Evolutionary conservation across 1,284 basidiomycete genomes (phyloP).

Genomic region (Ustilago curta): DNA sequence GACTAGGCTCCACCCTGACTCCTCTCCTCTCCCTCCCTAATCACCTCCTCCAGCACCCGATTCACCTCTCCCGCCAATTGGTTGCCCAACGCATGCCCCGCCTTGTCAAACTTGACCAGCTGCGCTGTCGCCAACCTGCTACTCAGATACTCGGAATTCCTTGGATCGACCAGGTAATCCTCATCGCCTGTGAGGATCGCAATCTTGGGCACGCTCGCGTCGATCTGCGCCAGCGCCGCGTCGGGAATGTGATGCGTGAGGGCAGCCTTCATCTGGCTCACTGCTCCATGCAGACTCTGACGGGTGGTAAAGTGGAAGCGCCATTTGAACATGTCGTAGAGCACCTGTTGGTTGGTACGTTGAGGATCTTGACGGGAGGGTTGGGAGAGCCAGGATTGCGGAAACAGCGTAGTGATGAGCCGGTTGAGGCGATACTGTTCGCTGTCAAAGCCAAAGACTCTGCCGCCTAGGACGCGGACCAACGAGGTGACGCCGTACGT

Average conservation of each 20-base stretch:
- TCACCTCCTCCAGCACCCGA: constrained; percentile 31
- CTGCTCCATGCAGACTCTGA: constrained; percentile 76
- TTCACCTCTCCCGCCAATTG: constrained; percentile 71
- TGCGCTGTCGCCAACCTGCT: constrained; percentile 79
- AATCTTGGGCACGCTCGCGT: constrained; percentile 74
- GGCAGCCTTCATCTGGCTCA: constrained; percentile 82
- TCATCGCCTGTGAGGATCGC: constrained; percentile 80
- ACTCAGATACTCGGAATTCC: constrained; percentile 76
- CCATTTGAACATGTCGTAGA: constrained; percentile 71
- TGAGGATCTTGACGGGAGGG: constrained; percentile 26
- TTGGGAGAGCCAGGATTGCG: constrained; percentile 74
- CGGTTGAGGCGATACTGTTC: constrained; percentile 74
- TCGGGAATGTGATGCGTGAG: constrained; percentile 78
- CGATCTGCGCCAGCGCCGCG: constrained; percentile 74
- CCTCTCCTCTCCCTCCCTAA: constrained; percentile 24
- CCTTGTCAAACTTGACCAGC: constrained; percentile 75
- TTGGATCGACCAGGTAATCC: constrained; percentile 77
- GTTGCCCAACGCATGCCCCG: constrained; percentile 78
- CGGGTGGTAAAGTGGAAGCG: constrained; percentile 75
- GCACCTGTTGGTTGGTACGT: constrained; percentile 52
- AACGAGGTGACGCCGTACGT: constrained; percentile 69
- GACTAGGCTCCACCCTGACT: background rate
- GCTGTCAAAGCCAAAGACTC: constrained; percentile 73
- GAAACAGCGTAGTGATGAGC: constrained; percentile 76
- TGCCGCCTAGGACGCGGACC: constrained; percentile 69